A percentile compares a stretch with the other conserved stretches of the same genome.
These are phyloP conservation scores for Tilletia walkeri DNA, from an alignment of 1,284 basidiomycete species.

Conservation along the genomic window DNA sequence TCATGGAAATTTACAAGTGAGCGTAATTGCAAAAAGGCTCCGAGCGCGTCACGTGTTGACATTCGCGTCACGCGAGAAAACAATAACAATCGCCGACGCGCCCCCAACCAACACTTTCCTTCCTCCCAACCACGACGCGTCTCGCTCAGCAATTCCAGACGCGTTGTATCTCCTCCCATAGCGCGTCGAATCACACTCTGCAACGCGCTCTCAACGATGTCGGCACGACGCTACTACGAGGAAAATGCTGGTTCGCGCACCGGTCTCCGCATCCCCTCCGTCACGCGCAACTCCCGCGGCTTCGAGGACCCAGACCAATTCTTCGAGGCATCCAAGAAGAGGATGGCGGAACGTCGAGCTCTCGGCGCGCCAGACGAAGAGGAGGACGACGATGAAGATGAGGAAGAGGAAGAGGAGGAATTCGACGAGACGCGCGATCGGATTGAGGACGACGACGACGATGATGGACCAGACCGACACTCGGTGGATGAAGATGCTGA, in stretches of 20 bases:
- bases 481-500: background rate
- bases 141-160: no score
- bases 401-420: slow-evolving; percentile 59
- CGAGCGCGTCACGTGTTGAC: no score
- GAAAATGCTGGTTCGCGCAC: slow-evolving; percentile 50
- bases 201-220: no score
- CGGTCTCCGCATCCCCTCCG: slow-evolving; percentile 43
- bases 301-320: slow-evolving; percentile 49
- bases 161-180: background rate
- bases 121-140: no score
- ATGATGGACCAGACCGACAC: slow-evolving; percentile 17
- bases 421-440: slow-evolving; percentile 25
- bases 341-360: slow-evolving; percentile 39
- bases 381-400: slow-evolving; percentile 60
- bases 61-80: no score
- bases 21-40: background rate
- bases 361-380: slow-evolving; percentile 48
- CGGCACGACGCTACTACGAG: slow-evolving; percentile 45
- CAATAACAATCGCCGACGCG: no score
- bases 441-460: background rate
- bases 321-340: slow-evolving; percentile 48
- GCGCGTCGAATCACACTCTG: background rate
- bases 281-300: slow-evolving; percentile 68
- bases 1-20: background rate
- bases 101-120: no score